Conservation (phyloP, 441 rosid genomes). For the Erodium trifolium region DNA sequence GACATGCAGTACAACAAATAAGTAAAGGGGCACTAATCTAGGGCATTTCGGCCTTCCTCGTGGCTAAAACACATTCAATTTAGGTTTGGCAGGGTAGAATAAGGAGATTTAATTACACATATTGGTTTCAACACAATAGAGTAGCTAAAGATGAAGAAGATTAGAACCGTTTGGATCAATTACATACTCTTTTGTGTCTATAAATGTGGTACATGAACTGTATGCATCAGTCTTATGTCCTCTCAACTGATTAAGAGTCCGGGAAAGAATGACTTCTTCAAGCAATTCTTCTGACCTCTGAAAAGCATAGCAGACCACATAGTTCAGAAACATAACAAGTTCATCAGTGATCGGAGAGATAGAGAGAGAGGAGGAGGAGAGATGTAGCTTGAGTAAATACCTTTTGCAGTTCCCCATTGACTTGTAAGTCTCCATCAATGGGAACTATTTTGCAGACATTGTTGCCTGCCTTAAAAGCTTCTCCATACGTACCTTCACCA, state of each 20-base stretch:
- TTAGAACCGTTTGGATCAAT: conserved; percentile 9
- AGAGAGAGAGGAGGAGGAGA: conserved; percentile 8
- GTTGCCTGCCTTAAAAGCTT: conserved; percentile 73
- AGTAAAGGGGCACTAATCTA: conserved; percentile 7
- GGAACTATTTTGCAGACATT: conserved; percentile 95
- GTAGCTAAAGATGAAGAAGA: not conserved
- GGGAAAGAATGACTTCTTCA: conserved; percentile 83
- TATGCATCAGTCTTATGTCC: conserved; percentile 23
- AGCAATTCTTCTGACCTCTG: conserved; percentile 95
- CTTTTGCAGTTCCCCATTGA: conserved; percentile 94
- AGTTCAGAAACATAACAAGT: conserved; percentile 17
- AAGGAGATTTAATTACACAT: not conserved
- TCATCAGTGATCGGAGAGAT: not conserved
- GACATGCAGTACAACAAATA: not conserved
- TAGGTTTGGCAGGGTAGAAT: conserved; percentile 4
- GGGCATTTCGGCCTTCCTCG: conserved; percentile 8
- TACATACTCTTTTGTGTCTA: conserved; percentile 76
- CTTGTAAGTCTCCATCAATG: conserved; percentile 73
- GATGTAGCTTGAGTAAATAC: conserved; percentile 26
- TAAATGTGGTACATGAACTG: conserved; percentile 57
- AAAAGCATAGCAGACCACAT: conserved; percentile 21
- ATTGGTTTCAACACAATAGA: not conserved
- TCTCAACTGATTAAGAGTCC: conserved; percentile 64
- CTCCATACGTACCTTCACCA: conserved; percentile 98
- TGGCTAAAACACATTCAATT: not conserved